phyloP scores from a whole-genome alignment of 768 basidiomycete genomes.

The Gymnopilus dilepis region DNA sequence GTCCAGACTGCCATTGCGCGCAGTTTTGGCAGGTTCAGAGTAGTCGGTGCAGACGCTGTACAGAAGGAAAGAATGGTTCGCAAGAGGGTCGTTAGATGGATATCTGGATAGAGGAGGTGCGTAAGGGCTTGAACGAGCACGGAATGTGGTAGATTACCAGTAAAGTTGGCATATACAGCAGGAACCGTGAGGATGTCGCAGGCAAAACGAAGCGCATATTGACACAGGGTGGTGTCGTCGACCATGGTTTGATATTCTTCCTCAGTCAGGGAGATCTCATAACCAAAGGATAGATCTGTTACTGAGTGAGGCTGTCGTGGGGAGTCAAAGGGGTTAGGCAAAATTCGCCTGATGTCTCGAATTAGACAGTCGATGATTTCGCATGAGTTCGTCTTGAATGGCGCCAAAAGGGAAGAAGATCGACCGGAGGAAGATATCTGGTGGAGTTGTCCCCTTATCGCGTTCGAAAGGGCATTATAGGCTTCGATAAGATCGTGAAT shows the following conservation, averaged over 20 bases:
- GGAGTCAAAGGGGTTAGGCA: constrained; percentile 38
- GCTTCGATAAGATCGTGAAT: constrained; percentile 66
- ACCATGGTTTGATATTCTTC: constrained; percentile 45
- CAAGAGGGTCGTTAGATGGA: constrained; percentile 50
- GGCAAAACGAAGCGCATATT: constrained; percentile 55
- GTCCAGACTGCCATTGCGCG: constrained; percentile 54
- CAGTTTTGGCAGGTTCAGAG: constrained; percentile 48
- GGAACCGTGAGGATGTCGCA: constrained; percentile 57
- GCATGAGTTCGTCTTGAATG: constrained; percentile 38
- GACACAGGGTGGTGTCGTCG: constrained; percentile 52
- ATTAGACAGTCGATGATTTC: constrained; percentile 46
- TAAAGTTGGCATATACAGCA: constrained; percentile 49
- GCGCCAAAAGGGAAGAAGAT: constrained; percentile 27
- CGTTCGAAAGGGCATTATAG: constrained; percentile 55
- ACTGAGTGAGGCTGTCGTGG: constrained; percentile 18
- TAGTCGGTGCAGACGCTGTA: constrained; percentile 36
- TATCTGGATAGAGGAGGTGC: constrained; percentile 34
- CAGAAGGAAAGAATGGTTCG: constrained; percentile 50
- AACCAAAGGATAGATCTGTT: constrained; percentile 24
- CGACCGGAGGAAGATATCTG: constrained; percentile 21
- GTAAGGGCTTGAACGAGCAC: not conserved
- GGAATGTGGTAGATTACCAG: too few species aligned
- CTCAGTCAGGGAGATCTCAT: constrained; percentile 28
- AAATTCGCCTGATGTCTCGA: constrained; percentile 56
- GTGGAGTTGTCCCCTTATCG: constrained; percentile 41